Evolutionary conservation across 352 stramenopile genomes (phyloP), one percentile per base, ranked within the genome.

Genomic region (Globisporangium sylvaticum): DNA sequence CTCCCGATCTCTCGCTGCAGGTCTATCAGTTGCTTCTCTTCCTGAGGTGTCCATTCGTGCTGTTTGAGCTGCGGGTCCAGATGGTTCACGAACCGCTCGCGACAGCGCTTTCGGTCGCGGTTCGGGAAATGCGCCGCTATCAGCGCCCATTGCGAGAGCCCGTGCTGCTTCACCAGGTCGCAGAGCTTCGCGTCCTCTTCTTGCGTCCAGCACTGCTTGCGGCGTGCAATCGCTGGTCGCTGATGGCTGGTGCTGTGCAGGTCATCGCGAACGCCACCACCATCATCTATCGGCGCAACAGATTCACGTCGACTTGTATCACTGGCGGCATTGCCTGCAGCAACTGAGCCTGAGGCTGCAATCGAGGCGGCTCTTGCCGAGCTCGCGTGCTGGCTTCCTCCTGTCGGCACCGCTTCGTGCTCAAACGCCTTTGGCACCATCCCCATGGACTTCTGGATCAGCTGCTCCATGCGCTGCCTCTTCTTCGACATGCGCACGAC

Each of bases 21-120:
- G 9, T 70, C 27, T 18, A 70, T 25, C 56, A 92, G 37, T 24
- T 70, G 71, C 20, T 69, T 32, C 52, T 94, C 80, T 42, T 94
- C 86, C 3, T 73, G 52, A 4, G n/a, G 0, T 0, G 54, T 81
- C 86, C 86, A 94, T 10, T 37, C 27, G 48, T 24, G 58, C 22
- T 42, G 48, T 8, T 31, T n/a, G 24, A 90, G 63, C 31, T 66
- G 52, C 15, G 82, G 73, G 44, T 80, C 75, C 48, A 92, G 58
- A 65, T 91, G 80, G 64, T 94, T 92, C 37, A 89, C 71, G 27
- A 77, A 94, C n/a, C 87, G 70, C 58, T 94, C 87, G 0, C 87
- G 78, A 54, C 83, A 92, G 6, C 83, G 72, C 67, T 92, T 94
- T 22, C 87, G 81, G 42, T 90, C 76, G 24, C 75, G 73, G 3